Evolutionary conservation across 108 stramenopile species (phyloP).

Genomic region (Conticribra guillardii): DNA sequence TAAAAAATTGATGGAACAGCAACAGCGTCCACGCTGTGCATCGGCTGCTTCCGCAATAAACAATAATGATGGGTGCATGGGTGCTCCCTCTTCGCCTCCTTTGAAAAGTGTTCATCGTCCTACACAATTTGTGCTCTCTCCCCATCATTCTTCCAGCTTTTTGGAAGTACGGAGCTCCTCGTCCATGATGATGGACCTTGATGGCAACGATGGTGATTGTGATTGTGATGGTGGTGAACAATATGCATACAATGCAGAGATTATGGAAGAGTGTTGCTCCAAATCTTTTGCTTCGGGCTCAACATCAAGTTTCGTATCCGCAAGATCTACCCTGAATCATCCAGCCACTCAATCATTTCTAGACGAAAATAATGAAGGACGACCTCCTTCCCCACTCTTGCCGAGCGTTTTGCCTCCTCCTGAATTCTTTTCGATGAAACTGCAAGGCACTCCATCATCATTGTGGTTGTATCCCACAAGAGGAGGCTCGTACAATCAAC

Average conservation of each 20-base stretch:
- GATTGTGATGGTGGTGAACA: constrained; percentile 21
- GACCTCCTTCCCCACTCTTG: constrained; percentile 23
- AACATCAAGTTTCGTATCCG: constrained; percentile 65
- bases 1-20: too few relatives aligned
- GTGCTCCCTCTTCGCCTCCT: constrained; percentile 16
- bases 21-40: constrained; percentile 11
- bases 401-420: constrained; percentile 44
- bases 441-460: constrained; percentile 15
- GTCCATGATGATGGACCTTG: constrained; percentile 21
- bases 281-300: constrained; percentile 46
- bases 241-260: constrained; percentile 22
- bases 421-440: constrained; percentile 36
- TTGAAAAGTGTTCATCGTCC: constrained; percentile 24
- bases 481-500: background rate
- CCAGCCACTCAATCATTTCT: constrained; percentile 2
- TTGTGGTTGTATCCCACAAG: constrained; percentile 7
- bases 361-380: constrained; percentile 6
- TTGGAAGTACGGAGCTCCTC: constrained; percentile 11
- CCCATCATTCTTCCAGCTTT: constrained; percentile 2
- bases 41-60: too few relatives aligned
- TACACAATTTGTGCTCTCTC: constrained; percentile 3
- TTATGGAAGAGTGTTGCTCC: constrained; percentile 15
- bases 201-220: constrained; percentile 21
- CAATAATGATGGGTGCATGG: too few relatives aligned
- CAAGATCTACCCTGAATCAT: constrained; percentile 16